Evolutionary conservation across 805 yeast genomes (phyloP), one percentile per base, ranked within the genome.

Genomic region (Cyberlindnera galapagoensis): DNA sequence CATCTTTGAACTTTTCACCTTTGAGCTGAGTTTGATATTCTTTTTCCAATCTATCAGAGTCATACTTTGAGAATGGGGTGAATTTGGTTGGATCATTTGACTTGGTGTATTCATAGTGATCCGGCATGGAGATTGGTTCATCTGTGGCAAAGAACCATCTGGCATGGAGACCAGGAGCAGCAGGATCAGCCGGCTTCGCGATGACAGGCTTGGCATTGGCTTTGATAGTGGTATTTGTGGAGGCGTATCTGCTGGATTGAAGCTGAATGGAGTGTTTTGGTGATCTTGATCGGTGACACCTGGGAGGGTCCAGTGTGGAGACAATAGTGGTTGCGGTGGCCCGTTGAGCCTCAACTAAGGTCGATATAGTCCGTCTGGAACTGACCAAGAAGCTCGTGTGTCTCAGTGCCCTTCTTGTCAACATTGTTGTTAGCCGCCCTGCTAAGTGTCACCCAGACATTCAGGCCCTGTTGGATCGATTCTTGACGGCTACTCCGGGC

Each of bases 91-190:
- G 75, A 3, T 62, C 55, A 26, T 63, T 60, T 0, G 57, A 54
- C 24, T 75, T 74, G 21, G 48, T 56, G 51, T 80, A 83, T 13
- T 66, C 52, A 40, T 64, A 67, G 56, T 77, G 71, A 15, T 52
- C 61, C 1, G 95, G 95, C 56, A 81, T 82, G 7, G 72, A 57
- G 9, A 63, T 53, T 1, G 96, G 94, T 6, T 76, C 56, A 51
- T 85, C 95, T 0, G 86, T 77, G 3, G 95, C 90, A 47, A 85
- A 80, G 52, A 74, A 86, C 97, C 97, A 87, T 40, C 67, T 48
- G 4, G 38, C 15, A 5, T 26, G 30, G 47, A 52, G 12, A 15
- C 42, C 36, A 6, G 46, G 45, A 6, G 40, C 42, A 10, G 31
- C 28, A 11, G 44, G 40, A 24, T 40, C 44, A 6, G 10, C 29